Evolutionary conservation across 495 filamentous ascomycete species (phyloP), one percentile per base, ranked within the genome.

Genomic region (Aspergillus coremiiformis): DNA sequence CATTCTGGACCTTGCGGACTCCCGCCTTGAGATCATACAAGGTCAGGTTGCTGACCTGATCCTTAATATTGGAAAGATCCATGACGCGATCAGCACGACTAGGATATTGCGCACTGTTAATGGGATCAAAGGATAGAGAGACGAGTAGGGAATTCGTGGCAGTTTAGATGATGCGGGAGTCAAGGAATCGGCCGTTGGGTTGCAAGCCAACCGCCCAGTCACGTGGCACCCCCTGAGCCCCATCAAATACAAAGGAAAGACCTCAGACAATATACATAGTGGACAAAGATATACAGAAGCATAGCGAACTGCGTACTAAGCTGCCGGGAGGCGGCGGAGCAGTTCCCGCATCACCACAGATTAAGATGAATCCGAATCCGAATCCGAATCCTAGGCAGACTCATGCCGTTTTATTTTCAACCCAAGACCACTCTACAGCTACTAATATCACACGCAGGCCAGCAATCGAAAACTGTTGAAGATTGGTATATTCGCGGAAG

Each of bases 1-100:
- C 93, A 94, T 98, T 98, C 61, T 98, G 93, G 27, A 95, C 88
- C 69, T 98, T 95, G 61, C 93, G 85, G 52, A 96, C 90, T 57
- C 92, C 90, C 29, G 93, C 93, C 71, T 98, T 98, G 68, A 97
- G 69, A 70, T 98, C 93, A 76, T 97, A 98, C 60, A 98, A 78
- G 49, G 87, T 90, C 75, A 98, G 77, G 71, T 94, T 95, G 79
- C 85, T 84, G 68, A 96, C 90, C 70, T 88, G 83, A 55, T 96
- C 87, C 66, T 85, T 90, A 48, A 98, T 68, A 65, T 74, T 89
- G 63, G 79, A 79, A 68, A 95, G 79, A 79, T 97, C 90, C 91
- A 96, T 95, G 65, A 63, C 61, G 64, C 60, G 54, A 47, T 47
- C 49, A 44, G 54, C 39, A 52, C 55, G 22, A 24, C 21, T 12